Evolutionary conservation across 306 rosid genomes (phyloP).

Genomic region (Glycine tomentella): DNA sequence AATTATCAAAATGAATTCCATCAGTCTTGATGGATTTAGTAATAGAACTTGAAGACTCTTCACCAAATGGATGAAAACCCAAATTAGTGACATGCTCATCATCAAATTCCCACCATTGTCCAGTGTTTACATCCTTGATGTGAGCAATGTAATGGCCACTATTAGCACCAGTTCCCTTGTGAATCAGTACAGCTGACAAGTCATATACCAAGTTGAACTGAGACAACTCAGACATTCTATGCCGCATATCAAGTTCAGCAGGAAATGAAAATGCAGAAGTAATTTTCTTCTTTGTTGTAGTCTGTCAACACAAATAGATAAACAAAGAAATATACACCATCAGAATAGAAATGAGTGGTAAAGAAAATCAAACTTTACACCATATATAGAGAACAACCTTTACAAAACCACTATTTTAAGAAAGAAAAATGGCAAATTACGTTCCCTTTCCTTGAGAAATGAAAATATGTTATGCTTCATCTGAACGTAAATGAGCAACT

Average conservation of each 20-base stretch:
- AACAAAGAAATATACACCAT: background rate
- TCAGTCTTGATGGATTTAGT: slow-evolving; percentile 65
- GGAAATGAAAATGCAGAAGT: slow-evolving; percentile 90
- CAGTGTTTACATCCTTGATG: slow-evolving; percentile 86
- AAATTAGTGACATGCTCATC: slow-evolving; percentile 85
- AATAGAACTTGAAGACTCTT: slow-evolving; percentile 68
- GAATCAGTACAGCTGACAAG: slow-evolving; percentile 93
- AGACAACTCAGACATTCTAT: slow-evolving; percentile 75
- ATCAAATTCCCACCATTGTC: slow-evolving; percentile 98
- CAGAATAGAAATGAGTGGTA: slow-evolving; percentile 2
- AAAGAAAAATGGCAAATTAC: background rate
- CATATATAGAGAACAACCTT: background rate
- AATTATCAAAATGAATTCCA: slow-evolving; percentile 43
- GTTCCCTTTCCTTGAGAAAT: background rate
- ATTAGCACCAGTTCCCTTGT: slow-evolving; percentile 95
- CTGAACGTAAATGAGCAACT: background rate
- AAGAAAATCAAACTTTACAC: background rate
- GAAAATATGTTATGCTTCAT: background rate
- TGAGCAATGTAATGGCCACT: slow-evolving; percentile 98
- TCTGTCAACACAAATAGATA: slow-evolving; percentile 67
- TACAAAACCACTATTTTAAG: background rate
- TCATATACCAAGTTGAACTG: slow-evolving; percentile 73
- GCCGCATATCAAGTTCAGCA: slow-evolving; percentile 75
- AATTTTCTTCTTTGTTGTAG: slow-evolving; percentile 95
- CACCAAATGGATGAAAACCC: slow-evolving; percentile 88